These are phyloP conservation scores for Phytophthora niederhauseri DNA, from an alignment of 352 stramenopile genomes.

Conservation along the genomic window DNA sequence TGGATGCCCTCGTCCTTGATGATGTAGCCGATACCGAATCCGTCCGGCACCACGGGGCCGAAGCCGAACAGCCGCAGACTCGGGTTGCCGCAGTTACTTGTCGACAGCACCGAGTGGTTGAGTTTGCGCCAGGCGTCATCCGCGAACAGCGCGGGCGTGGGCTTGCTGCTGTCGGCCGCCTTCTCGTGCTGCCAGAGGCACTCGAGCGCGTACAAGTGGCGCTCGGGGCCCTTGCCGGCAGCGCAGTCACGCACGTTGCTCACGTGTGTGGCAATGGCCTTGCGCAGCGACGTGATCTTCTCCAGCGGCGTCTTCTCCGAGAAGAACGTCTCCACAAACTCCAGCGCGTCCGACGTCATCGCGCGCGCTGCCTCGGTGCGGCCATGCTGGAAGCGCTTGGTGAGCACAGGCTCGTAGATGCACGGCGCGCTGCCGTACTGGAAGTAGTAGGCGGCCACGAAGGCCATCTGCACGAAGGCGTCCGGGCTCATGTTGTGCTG, in stretches of 20 bases:
- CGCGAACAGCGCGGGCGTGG: slow-evolving; percentile 84
- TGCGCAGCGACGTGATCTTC: slow-evolving; percentile 89
- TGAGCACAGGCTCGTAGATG: slow-evolving; percentile 96
- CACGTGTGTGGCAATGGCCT: slow-evolving; percentile 90
- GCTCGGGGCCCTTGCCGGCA: slow-evolving; percentile 92
- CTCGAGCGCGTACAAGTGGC: slow-evolving; percentile 95
- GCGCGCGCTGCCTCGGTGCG: slow-evolving; percentile 95
- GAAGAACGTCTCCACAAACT: slow-evolving; percentile 92
- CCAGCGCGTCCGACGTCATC: slow-evolving; percentile 90
- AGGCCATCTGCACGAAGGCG: slow-evolving; percentile 96
- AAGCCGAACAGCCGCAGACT: slow-evolving; percentile 95
- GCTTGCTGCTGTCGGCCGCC: slow-evolving; percentile 35
- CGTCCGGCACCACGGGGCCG: slow-evolving; percentile 92
- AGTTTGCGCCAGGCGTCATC: slow-evolving; percentile 90
- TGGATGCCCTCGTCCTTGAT: slow-evolving; percentile 96
- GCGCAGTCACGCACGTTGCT: slow-evolving; percentile 90
- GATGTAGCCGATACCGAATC: slow-evolving; percentile 98
- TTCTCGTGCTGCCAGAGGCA: slow-evolving; percentile 82
- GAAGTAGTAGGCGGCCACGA: slow-evolving; percentile 95
- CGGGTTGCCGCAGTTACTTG: slow-evolving; percentile 97
- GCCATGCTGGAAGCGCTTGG: slow-evolving; percentile 95
- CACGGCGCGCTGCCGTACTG: slow-evolving; percentile 91
- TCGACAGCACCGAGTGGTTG: slow-evolving; percentile 96
- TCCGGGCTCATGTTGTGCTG: slow-evolving; percentile 94
- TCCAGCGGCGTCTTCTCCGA: slow-evolving; percentile 80